Conservation (phyloP, 1,284 basidiomycete species). For the Ustilago esculenta region DNA sequence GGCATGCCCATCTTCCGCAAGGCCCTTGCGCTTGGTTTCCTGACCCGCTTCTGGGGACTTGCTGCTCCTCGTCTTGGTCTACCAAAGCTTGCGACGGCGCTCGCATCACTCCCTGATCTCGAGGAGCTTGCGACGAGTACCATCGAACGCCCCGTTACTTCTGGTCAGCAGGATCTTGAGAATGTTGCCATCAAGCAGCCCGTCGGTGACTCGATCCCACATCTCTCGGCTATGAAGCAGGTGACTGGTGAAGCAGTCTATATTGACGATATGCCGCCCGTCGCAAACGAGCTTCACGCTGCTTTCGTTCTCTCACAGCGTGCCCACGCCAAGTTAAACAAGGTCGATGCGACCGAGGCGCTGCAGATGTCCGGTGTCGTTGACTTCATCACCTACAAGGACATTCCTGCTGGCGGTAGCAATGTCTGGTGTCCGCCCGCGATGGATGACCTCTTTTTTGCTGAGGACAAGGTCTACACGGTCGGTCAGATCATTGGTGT, state of each 20-base stretch:
- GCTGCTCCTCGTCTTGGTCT: slow-evolving; percentile 46
- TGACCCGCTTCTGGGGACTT: slow-evolving; percentile 65
- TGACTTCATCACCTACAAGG: slow-evolving; percentile 61
- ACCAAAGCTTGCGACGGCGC: slow-evolving; percentile 10
- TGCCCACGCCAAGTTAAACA: slow-evolving; percentile 65
- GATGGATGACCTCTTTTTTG: slow-evolving; percentile 67
- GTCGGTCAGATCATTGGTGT: slow-evolving; percentile 66
- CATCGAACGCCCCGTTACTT: slow-evolving; percentile 44
- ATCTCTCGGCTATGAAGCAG: slow-evolving; percentile 67
- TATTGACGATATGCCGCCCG: slow-evolving; percentile 66
- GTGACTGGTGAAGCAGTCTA: slow-evolving; percentile 67
- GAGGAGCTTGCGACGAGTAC: slow-evolving; percentile 47
- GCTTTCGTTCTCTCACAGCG: slow-evolving; percentile 64
- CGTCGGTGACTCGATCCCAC: slow-evolving; percentile 60
- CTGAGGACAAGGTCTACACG: slow-evolving; percentile 63
- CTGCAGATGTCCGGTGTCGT: slow-evolving; percentile 64
- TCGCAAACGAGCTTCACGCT: slow-evolving; percentile 64
- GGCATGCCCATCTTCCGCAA: slow-evolving; percentile 68
- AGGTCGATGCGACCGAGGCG: slow-evolving; percentile 62
- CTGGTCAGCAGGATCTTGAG: slow-evolving; percentile 53
- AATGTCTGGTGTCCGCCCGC: slow-evolving; percentile 66
- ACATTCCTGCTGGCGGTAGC: slow-evolving; percentile 62
- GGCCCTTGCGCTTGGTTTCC: slow-evolving; percentile 66
- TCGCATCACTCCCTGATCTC: slow-evolving; percentile 30
- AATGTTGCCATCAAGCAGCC: slow-evolving; percentile 51